Evolutionary conservation across 768 basidiomycete species (phyloP).

Genomic region (Agaricus blazei): DNA sequence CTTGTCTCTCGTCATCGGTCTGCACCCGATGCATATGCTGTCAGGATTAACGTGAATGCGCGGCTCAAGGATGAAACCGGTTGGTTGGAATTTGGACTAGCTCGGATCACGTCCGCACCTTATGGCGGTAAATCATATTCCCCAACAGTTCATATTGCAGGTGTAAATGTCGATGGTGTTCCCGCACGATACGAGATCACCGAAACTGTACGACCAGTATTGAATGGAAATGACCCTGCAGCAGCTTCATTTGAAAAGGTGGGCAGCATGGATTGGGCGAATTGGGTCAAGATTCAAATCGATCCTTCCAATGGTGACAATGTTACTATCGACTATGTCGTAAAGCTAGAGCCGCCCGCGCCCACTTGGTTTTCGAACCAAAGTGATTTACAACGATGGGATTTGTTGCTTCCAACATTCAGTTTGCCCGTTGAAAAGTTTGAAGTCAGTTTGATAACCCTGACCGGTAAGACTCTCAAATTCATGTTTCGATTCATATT

Average conservation of each 20-base stretch:
- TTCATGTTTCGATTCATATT: constrained; percentile 3
- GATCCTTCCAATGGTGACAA: constrained; percentile 47
- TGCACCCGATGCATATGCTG: constrained; percentile 49
- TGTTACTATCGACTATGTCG: constrained; percentile 64
- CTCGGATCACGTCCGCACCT: constrained; percentile 23
- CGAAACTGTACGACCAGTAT: constrained; percentile 33
- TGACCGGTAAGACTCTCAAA: constrained; percentile 39
- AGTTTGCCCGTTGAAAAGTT: constrained; percentile 61
- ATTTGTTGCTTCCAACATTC: constrained; percentile 61
- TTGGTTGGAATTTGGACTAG: constrained; percentile 75
- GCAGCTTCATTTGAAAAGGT: constrained; percentile 47
- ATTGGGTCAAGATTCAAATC: constrained; percentile 58
- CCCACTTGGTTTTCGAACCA: constrained; percentile 14
- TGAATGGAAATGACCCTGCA: constrained; percentile 23
- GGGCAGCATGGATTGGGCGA: constrained; percentile 54
- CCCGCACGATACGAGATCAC: constrained; percentile 56
- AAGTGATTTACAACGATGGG: constrained; percentile 32
- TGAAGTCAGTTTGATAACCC: constrained; percentile 53
- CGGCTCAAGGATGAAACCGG: constrained; percentile 59
- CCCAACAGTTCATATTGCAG: constrained; percentile 50
- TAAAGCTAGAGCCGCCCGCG: constrained; percentile 26
- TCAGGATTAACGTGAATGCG: constrained; percentile 50
- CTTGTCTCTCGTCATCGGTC: constrained; percentile 27
- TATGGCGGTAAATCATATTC: constrained; percentile 17
- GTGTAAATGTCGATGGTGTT: constrained; percentile 59